Base-by-base conservation (phyloP, 805 yeast species). In the Candida jianshihensis region DNA sequence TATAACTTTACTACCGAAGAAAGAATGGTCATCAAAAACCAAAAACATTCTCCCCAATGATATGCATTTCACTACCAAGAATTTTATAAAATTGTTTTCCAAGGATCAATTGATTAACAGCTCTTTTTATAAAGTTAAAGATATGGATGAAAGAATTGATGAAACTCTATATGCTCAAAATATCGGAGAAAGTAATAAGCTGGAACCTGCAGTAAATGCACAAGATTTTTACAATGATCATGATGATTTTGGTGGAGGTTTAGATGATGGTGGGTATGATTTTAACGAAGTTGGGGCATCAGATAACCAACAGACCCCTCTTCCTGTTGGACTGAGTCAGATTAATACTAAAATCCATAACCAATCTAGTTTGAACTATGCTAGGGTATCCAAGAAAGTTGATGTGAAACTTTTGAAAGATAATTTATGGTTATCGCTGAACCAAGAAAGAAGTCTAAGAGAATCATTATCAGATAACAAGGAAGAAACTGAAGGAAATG, bases 351-450 rank as follows among this genome's bases (percentile, higher is more conserved):
- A 28, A 45, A 54, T 38, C 39, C 43, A 41, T n/a, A 31, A 41
- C 6, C 49, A 47, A 34, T 20, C 65, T 13, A 65, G 66, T 5
- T 63, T 81, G 21, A 71, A 66, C 41, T 84, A 75, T 51, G 79
- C 95, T 2, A 68, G 81, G 35, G 75, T 76, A 2, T 82, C 95
- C 5, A 87, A 86, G 54, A 73, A 75, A 41, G 92, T 88, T 26
- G 92, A 87, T 53, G 81, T 88, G 22, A 73, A 75, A 42, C 60
- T 67, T n/a, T 64, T 87, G 37, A 87, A 88, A 59, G 81, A 78
- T 36, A 84, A 83, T 47, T 53, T 87, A 17, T 87, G 95, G 95
- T 64, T 66, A n/a, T 66, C 75, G 1, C 61, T 78, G 15, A 62
- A 57, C 21, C 31, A 41, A 18, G 52, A 51, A 22, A 38, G 40